These are phyloP conservation scores for Hanseniaspora lachancei DNA, from an alignment of 805 yeast species.

Conservation along the genomic window DNA sequence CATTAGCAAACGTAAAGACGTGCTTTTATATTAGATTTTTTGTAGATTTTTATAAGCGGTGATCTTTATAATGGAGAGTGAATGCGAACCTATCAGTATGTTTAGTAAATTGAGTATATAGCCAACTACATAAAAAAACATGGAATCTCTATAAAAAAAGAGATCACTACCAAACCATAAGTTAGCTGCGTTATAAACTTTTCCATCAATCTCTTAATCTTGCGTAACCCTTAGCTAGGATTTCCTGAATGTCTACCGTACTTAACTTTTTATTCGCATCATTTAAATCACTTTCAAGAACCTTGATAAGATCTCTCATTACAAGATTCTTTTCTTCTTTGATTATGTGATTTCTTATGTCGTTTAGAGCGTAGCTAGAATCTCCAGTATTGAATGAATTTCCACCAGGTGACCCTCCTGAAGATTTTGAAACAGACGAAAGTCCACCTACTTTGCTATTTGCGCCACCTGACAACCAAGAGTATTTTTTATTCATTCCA, in stretches of 20 bases:
- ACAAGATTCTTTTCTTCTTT: constrained; percentile 12
- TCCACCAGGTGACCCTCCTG: neutral
- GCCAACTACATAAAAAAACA: too few species aligned
- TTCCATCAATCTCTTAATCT: constrained; percentile 5
- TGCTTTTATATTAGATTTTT: too few species aligned
- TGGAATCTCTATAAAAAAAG: too few species aligned
- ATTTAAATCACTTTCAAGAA: constrained; percentile 4
- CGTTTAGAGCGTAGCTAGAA: neutral
- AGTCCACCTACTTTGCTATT: neutral
- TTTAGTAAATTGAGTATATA: too few species aligned
- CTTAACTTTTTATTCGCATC: neutral
- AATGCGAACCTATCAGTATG: too few species aligned
- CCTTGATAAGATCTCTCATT: constrained; percentile 12
- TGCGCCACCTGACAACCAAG: constrained; percentile 12
- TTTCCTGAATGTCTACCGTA: constrained; percentile 6
- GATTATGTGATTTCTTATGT: constrained; percentile 11
- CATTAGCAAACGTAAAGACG: too few species aligned
- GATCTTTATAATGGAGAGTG: too few species aligned
- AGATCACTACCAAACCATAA: neutral
- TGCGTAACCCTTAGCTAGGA: constrained; percentile 9
- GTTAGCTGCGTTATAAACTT: neutral
- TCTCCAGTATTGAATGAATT: neutral
- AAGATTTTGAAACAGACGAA: neutral
- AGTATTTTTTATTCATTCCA: constrained; percentile 12
- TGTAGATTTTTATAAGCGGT: too few species aligned